These are phyloP conservation scores for Tremella yokohamensis DNA, from an alignment of 768 basidiomycete species.

Conservation along the genomic window DNA sequence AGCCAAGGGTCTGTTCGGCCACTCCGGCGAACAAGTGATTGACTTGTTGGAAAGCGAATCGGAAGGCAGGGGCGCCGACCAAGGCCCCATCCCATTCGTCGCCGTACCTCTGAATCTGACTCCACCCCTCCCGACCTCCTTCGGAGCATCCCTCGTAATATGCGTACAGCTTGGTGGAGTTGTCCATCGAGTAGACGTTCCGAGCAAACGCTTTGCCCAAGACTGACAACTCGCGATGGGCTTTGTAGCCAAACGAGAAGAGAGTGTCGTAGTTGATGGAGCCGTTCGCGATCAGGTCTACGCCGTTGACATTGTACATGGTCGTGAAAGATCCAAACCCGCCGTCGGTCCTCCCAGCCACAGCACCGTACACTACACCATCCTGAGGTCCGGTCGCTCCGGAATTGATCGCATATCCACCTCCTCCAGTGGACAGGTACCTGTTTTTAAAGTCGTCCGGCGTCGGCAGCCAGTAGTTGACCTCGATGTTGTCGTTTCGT, in stretches of 20 bases:
- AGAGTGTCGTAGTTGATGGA: slow-evolving; percentile 7
- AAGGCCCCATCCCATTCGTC: slow-evolving; percentile 17
- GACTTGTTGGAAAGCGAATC: slow-evolving; percentile 14
- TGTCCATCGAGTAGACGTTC: slow-evolving; percentile 3
- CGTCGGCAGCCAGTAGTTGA: too few species aligned
- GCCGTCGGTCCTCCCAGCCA: slow-evolving; percentile 13
- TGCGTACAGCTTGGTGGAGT: slow-evolving; percentile 10
- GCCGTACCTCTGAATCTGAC: slow-evolving; percentile 14
- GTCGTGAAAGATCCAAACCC: slow-evolving; percentile 5
- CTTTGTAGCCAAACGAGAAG: slow-evolving; percentile 17
- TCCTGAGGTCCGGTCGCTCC: too few species aligned
- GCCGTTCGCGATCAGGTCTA: too few species aligned
- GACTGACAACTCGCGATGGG: slow-evolving; percentile 12
- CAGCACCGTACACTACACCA: slow-evolving; percentile 15
- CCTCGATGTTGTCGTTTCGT: too few species aligned
- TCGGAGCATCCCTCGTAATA: slow-evolving; percentile 20
- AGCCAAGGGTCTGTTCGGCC: slow-evolving; percentile 2
- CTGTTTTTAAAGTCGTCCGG: too few species aligned
- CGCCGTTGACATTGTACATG: slow-evolving; percentile 13
- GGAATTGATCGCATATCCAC: too few species aligned
- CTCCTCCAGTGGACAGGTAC: too few species aligned
- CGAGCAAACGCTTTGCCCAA: slow-evolving; percentile 15
- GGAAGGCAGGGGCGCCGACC: slow-evolving; percentile 17
- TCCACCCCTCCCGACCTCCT: slow-evolving; percentile 17
- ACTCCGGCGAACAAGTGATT: slow-evolving; percentile 2